Base-by-base conservation (phyloP, 225 moss, liverwort and hornwort species). In the Anthoceros angustus region DNA sequence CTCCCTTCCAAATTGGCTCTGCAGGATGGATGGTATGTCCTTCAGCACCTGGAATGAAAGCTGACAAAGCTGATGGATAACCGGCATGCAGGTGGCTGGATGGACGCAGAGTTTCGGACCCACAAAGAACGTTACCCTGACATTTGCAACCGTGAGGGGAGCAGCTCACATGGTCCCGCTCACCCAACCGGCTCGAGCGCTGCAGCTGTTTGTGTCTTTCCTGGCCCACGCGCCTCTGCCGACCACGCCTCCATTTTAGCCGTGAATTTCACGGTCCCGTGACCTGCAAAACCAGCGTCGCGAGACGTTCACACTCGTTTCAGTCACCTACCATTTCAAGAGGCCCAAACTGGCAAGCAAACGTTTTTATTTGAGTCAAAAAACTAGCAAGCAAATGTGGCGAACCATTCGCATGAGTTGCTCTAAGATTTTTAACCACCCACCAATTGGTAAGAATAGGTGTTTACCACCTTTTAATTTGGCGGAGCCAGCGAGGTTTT, bases 131-230 rank as follows among this genome's bases (percentile, higher is more conserved):
- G 32, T 32, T 4, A 32, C 2, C 62, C 49, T 80, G 3, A 74
- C 69, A 6, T 80, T 77, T 61, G 80, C 77, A 0, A 80, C 80
- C 12, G 80, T 80, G 6, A 62, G 80, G 66, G 80, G 62, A 24
- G 80, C 80, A 0, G 80, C 80, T 0, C 80, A 80, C 61, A 80
- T 80, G 79, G 80, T 80, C 60, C 80, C 76, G 0, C 76, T 76
- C 39, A 48, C 76, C 26, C 80, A 80, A 64, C 80, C 80, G 9
- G 73, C 80, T 24, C 67, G 80, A 42, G 76, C 76, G n/a, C 72
- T 80, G 39, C 63, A 66, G 20, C 69, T 80, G 26, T 80, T 80
- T 20, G 62, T 43, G 2, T 66, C 69, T 12, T 80, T 77, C 50
- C 61, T 80, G 41, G 45, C 71, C 0, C 74, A 74, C 40, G 39